Conservation (phyloP, 1,284 basidiomycete genomes). For the Rhizopogon parksii region DNA sequence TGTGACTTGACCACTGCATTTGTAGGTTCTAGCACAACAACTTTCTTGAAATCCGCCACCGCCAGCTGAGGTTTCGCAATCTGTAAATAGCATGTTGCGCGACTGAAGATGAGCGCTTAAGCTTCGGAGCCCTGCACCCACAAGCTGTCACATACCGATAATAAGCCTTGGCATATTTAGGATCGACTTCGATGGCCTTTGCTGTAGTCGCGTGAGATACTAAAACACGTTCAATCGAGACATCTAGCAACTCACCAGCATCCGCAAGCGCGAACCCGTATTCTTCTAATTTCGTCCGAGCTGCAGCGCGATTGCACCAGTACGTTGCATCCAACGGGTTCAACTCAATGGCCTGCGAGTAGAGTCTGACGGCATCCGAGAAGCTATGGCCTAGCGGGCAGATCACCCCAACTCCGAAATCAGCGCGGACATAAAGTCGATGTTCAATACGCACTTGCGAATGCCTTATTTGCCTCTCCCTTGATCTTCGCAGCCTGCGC, state of each 20-base stretch:
- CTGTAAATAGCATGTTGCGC: conserved; percentile 89
- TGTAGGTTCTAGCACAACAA: conserved; percentile 80
- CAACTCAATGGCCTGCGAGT: conserved; percentile 70
- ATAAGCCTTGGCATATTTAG: conserved; percentile 88
- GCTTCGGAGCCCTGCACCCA: neutral
- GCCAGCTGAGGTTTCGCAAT: conserved; percentile 82
- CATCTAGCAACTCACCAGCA: conserved; percentile 47
- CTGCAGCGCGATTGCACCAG: conserved; percentile 77
- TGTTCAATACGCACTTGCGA: conserved; percentile 50
- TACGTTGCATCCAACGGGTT: conserved; percentile 73
- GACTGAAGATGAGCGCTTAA: conserved; percentile 38
- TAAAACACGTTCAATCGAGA: conserved; percentile 8
- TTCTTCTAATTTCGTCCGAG: conserved; percentile 75
- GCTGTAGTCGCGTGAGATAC: conserved; percentile 36
- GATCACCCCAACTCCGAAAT: neutral
- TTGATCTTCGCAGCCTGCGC: conserved; percentile 68
- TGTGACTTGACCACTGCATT: conserved; percentile 81
- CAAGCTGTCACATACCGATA: conserved; percentile 49
- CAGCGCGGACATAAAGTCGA: neutral
- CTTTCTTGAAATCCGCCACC: conserved; percentile 81
- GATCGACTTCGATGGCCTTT: conserved; percentile 84
- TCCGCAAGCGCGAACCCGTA: conserved; percentile 77
- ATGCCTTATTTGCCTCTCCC: conserved; percentile 81
- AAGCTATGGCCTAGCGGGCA: conserved; percentile 50
- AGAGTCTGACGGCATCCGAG: conserved; percentile 60